Evolutionary conservation across 225 moss, liverwort and hornwort genomes (phyloP).

Genomic region (Sphagnum tenellum): DNA sequence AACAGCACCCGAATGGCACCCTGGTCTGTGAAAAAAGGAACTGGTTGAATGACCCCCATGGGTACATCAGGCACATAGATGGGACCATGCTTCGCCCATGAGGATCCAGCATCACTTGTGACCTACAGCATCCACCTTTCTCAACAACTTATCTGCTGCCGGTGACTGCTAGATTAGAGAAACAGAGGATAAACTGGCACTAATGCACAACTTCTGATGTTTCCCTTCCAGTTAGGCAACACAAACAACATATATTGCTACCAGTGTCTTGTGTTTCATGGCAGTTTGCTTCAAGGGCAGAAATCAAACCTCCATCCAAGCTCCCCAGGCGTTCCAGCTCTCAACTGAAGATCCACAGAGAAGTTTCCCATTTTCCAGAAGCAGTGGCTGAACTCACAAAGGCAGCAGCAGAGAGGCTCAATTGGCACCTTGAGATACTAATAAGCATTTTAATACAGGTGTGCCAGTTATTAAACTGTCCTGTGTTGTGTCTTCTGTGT

Average conservation of each 20-base stretch:
- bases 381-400: slow-evolving; percentile 37
- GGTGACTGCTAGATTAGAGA: too few species aligned
- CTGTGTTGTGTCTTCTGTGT: too few species aligned
- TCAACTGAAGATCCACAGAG: slow-evolving; percentile 88
- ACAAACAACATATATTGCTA: too few species aligned
- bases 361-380: slow-evolving; percentile 60
- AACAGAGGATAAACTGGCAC: too few species aligned
- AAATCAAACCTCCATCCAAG: slow-evolving; percentile 72
- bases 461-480: too few species aligned
- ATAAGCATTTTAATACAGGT: neutral
- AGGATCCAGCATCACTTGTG: slow-evolving; percentile 65
- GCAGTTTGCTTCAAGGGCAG: too few species aligned
- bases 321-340: slow-evolving; percentile 95
- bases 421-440: neutral
- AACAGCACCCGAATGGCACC: slow-evolving; percentile 42
- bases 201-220: too few species aligned
- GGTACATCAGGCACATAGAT: slow-evolving; percentile 35
- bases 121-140: slow-evolving; percentile 23
- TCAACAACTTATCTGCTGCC: neutral
- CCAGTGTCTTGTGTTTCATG: too few species aligned
- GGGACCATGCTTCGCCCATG: slow-evolving; percentile 84
- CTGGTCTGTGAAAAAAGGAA: slow-evolving; percentile 41
- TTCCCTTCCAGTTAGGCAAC: too few species aligned
- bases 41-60: slow-evolving; percentile 77
- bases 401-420: neutral